A percentile compares a stretch with the other conserved stretches of the same genome.
Conservation (phyloP, 2,329 filamentous ascomycete genomes). For the Aspergillus ibericus region DNA sequence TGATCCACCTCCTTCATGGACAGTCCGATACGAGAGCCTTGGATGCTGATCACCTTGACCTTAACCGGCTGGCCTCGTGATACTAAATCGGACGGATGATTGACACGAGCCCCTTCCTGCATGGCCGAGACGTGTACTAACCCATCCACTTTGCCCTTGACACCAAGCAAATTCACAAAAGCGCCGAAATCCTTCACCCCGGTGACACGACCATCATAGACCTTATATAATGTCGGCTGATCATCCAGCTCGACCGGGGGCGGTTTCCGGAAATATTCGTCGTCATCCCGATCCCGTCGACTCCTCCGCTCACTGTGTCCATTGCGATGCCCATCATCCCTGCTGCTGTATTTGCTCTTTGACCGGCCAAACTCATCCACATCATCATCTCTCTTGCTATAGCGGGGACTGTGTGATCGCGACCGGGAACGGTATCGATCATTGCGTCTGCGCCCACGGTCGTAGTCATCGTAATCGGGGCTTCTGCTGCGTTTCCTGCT, state of each 20-base stretch:
- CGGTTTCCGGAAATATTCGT: conserved; percentile 63
- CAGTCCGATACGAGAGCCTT: conserved; percentile 76
- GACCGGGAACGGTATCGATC: conserved; percentile 52
- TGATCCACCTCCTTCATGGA: conserved; percentile 99
- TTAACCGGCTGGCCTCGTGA: conserved; percentile 79
- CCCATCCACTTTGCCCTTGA: conserved; percentile 86
- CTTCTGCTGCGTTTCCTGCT: conserved; percentile 57
- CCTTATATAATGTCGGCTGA: conserved; percentile 74
- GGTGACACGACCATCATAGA: conserved; percentile 87
- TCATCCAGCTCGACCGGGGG: conserved; percentile 79
- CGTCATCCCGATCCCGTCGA: conserved; percentile 39
- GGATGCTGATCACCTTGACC: conserved; percentile 87
- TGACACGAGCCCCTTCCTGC: conserved; percentile 78
- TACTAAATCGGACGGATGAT: conserved; percentile 86
- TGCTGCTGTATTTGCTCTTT: conserved; percentile 41
- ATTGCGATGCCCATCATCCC: conserved; percentile 41
- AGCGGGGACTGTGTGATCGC: conserved; percentile 47
- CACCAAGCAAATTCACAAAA: conserved; percentile 87
- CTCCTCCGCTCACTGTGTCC: conserved; percentile 47
- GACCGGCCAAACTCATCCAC: conserved; percentile 61
- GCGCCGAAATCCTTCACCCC: conserved; percentile 94
- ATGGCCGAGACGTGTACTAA: conserved; percentile 92
- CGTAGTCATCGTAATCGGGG: conserved; percentile 51
- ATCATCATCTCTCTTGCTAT: conserved; percentile 46
- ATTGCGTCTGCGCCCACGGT: conserved; percentile 47